Conservation (phyloP, 768 basidiomycete genomes). For the Amanita phalloides region DNA sequence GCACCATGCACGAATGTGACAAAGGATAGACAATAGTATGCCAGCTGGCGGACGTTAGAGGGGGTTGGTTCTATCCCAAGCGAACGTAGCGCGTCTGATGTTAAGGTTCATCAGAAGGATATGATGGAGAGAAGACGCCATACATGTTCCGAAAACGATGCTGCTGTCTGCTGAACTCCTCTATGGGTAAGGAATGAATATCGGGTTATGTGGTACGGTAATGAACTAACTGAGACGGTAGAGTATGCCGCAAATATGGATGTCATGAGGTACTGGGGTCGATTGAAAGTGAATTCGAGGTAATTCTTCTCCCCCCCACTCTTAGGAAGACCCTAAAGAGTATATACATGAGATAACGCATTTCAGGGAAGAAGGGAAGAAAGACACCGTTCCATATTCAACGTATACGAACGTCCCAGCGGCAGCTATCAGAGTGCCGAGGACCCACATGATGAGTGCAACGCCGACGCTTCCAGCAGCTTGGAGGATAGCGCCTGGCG, state of each 20-base stretch:
- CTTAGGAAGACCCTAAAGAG: conserved; percentile 46
- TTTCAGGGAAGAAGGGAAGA: not conserved
- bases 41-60: conserved; percentile 39
- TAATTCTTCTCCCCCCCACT: conserved; percentile 75
- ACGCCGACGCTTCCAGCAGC: conserved; percentile 64
- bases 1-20: conserved; percentile 48
- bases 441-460: conserved; percentile 58
- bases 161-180: conserved; percentile 48
- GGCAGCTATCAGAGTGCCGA: conserved; percentile 54
- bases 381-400: conserved; percentile 60
- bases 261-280: conserved; percentile 49
- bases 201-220: not conserved
- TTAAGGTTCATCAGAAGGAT: not conserved
- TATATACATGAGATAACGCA: not conserved
- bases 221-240: conserved; percentile 37
- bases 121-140: conserved; percentile 4
- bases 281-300: conserved; percentile 57
- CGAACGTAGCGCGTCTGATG: conserved; percentile 49
- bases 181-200: conserved; percentile 17
- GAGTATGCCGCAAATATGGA: conserved; percentile 50
- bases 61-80: conserved; percentile 33
- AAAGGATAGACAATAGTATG: conserved; percentile 41
- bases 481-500: conserved; percentile 55
- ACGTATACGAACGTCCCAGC: conserved; percentile 63
- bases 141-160: conserved; percentile 69